Evolutionary conservation across 2,329 filamentous ascomycete species (phyloP).

Genomic region (Blastomyces parvus): DNA sequence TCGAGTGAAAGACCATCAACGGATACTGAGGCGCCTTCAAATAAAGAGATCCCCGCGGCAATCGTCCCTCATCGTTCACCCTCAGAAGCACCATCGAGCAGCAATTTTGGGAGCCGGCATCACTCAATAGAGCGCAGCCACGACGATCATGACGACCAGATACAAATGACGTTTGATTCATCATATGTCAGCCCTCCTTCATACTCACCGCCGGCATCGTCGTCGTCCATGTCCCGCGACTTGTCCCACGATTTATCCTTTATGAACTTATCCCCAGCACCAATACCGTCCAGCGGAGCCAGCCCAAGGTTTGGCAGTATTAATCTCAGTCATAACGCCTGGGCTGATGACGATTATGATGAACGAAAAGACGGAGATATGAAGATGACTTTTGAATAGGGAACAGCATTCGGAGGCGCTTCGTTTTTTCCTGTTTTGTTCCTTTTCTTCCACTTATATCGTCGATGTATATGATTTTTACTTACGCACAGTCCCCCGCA

Average conservation of each 20-base stretch:
- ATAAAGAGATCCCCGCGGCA: not conserved
- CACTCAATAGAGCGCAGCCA: not conserved
- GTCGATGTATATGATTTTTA: not conserved
- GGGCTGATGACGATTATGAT: constrained; percentile 61
- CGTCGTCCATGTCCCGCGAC: not conserved
- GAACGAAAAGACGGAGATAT: constrained; percentile 67
- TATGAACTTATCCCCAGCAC: constrained; percentile 16
- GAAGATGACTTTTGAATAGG: constrained; percentile 63
- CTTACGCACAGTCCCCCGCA: not conserved
- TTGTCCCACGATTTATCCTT: not conserved
- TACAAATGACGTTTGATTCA: constrained; percentile 66
- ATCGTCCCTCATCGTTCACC: not conserved
- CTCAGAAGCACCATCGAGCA: not conserved
- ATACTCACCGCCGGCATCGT: not conserved
- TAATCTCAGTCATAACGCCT: constrained; percentile 46
- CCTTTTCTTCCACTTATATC: constrained; percentile 8
- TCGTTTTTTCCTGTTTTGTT: constrained; percentile 4
- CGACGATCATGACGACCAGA: constrained; percentile 22
- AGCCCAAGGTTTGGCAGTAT: constrained; percentile 7
- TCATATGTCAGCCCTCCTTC: constrained; percentile 40
- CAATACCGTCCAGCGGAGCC: constrained; percentile 47
- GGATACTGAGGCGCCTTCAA: not conserved
- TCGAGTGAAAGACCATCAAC: not conserved
- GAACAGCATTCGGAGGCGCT: not conserved
- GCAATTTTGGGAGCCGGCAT: not conserved